These are phyloP conservation scores for Monosporozyma servazzii DNA, from an alignment of 805 yeast species.

Conservation along the genomic window DNA sequence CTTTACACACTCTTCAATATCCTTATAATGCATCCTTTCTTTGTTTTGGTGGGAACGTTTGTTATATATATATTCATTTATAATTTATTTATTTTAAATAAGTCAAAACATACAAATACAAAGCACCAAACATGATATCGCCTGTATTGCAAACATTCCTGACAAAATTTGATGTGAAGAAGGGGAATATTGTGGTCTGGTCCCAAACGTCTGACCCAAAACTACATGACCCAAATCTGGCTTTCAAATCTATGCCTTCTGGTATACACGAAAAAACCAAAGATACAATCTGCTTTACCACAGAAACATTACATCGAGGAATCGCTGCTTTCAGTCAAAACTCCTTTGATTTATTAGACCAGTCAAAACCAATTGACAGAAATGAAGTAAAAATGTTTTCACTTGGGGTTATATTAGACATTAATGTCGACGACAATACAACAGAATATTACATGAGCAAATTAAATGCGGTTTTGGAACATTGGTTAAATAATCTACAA, in stretches of 20 bases:
- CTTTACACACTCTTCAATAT: conserved; percentile 16
- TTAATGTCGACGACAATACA: neutral
- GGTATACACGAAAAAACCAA: conserved; percentile 46
- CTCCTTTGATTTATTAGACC: conserved; percentile 21
- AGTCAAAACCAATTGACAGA: conserved; percentile 28
- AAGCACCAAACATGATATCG: neutral
- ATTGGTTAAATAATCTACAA: neutral
- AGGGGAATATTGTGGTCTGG: conserved; percentile 27
- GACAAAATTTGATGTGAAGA: conserved; percentile 27
- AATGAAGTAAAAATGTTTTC: conserved; percentile 51
- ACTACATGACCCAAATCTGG: conserved; percentile 33
- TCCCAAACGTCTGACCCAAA: conserved; percentile 17
- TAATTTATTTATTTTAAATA: neutral
- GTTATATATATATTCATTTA: neutral
- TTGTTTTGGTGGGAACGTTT: neutral
- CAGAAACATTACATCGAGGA: conserved; percentile 32
- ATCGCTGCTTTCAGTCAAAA: conserved; percentile 44
- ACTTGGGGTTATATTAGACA: conserved; percentile 46
- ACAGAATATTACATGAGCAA: neutral
- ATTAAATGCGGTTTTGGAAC: neutral
- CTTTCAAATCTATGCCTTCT: conserved; percentile 59
- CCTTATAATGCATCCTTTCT: neutral
- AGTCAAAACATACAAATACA: neutral
- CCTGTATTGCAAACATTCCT: conserved; percentile 18
- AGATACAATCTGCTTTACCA: conserved; percentile 48